phyloP scores from a whole-genome alignment of 2,329 filamentous ascomycete species.

The Emergomyces orientalis region DNA sequence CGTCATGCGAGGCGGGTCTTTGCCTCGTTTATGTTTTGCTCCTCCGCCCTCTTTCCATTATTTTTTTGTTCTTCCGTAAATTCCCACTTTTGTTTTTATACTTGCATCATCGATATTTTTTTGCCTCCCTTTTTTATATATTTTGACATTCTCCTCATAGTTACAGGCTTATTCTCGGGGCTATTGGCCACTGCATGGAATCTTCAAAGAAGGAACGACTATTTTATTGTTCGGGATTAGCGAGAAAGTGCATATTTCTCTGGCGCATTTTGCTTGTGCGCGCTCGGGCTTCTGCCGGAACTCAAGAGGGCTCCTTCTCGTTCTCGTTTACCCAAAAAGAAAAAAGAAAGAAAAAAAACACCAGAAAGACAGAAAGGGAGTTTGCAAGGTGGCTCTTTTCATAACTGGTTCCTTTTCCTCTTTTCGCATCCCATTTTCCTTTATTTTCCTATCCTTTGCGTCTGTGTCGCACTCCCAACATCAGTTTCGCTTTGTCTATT shows the following conservation, averaged over 20 bases:
- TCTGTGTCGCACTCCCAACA: neutral
- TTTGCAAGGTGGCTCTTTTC: constrained; percentile 8
- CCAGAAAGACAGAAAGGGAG: neutral
- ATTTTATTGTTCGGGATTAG: constrained; percentile 11
- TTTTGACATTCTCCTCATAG: constrained; percentile 11
- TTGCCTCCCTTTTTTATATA: constrained; percentile 2
- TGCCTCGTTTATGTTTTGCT: constrained; percentile 20
- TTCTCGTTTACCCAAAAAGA: neutral
- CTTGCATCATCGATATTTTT: constrained; percentile 8
- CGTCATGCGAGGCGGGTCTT: constrained; percentile 31
- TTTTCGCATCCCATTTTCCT: constrained; percentile 6
- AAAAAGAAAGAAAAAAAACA: no score
- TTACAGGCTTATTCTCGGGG: constrained; percentile 12
- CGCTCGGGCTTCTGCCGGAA: neutral
- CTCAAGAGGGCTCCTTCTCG: neutral
- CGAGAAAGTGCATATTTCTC: constrained; percentile 7
- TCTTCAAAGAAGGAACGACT: constrained; percentile 12
- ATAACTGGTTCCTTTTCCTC: constrained; percentile 7
- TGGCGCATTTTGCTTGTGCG: constrained; percentile 6
- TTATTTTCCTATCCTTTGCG: neutral
- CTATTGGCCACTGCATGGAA: constrained; percentile 15
- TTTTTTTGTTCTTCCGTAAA: constrained; percentile 21
- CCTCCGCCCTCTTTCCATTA: no score
- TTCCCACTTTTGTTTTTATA: constrained; percentile 11
- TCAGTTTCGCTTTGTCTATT: neutral